Conservation (phyloP, 257 asterid genomes). For the Nemophila menziesii region DNA sequence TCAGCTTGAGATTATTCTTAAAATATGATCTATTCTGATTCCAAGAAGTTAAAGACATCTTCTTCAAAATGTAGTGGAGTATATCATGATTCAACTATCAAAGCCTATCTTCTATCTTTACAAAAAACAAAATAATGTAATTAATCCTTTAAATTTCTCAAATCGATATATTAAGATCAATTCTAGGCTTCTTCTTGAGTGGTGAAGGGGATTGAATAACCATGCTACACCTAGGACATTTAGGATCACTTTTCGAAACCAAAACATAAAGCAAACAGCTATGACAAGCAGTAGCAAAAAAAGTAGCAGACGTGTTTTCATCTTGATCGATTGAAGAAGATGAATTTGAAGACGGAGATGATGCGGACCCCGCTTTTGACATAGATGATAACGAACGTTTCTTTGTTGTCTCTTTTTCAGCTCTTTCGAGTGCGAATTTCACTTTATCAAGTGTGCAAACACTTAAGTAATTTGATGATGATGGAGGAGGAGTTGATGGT, state of each 20-base stretch:
- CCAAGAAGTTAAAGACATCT: background rate
- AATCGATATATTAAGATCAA: constrained; percentile 62
- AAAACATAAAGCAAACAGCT: constrained; percentile 58
- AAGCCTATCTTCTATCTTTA: constrained; percentile 8
- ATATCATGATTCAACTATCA: background rate
- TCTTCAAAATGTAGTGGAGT: background rate
- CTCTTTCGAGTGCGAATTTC: constrained; percentile 69
- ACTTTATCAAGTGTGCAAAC: constrained; percentile 91
- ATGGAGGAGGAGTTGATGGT: constrained; percentile 17
- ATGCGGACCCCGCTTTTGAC: constrained; percentile 50
- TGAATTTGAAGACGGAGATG: constrained; percentile 47
- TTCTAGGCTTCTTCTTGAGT: constrained; percentile 51
- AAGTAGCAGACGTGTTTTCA: constrained; percentile 27
- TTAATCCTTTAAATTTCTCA: constrained; percentile 18
- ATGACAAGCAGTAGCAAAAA: constrained; percentile 75
- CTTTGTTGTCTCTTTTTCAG: constrained; percentile 42
- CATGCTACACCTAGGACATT: constrained; percentile 58
- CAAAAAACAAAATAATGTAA: background rate
- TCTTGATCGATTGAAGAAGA: constrained; percentile 50
- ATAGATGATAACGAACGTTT: constrained; percentile 48
- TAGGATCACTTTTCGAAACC: constrained; percentile 37
- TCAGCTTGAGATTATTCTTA: no score
- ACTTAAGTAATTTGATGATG: constrained; percentile 36
- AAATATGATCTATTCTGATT: background rate
- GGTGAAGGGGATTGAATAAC: constrained; percentile 40